Conservation (phyloP, 176 grass and related monocot species). For the Triticum timopheevii region DNA sequence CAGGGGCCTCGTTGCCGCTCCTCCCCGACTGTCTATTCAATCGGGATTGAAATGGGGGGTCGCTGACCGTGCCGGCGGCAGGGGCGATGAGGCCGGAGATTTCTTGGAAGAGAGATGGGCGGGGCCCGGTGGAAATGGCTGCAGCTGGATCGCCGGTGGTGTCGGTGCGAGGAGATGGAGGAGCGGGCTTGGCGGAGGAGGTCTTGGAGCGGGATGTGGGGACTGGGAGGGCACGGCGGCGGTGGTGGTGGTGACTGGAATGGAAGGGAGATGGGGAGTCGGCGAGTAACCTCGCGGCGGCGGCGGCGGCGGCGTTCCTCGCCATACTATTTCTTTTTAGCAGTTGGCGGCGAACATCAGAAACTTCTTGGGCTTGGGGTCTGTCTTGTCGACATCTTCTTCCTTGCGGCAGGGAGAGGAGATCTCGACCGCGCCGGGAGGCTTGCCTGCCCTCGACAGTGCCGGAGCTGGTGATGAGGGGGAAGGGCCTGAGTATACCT, state of each 20-base stretch:
- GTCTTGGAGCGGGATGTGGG: slow-evolving; percentile 15
- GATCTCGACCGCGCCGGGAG: too few relatives aligned
- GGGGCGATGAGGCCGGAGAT: slow-evolving; percentile 21
- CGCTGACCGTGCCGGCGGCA: background rate
- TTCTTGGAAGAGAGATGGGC: slow-evolving; percentile 37
- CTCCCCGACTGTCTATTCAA: background rate
- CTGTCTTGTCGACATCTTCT: too few relatives aligned
- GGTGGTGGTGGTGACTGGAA: background rate
- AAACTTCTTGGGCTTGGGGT: background rate
- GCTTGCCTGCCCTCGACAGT: too few relatives aligned
- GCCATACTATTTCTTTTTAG: slow-evolving; percentile 6
- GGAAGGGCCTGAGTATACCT: too few relatives aligned
- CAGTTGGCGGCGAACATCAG: background rate
- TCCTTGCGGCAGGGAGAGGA: too few relatives aligned
- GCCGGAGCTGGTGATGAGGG: too few relatives aligned
- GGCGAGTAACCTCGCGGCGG: slow-evolving; percentile 8
- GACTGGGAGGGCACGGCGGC: background rate
- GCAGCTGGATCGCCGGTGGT: background rate
- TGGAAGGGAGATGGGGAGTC: background rate
- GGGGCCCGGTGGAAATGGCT: background rate
- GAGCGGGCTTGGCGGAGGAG: slow-evolving; percentile 7
- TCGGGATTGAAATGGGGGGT: background rate
- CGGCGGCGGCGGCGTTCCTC: slow-evolving; percentile 22
- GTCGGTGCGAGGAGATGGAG: background rate
- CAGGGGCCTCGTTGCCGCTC: background rate